Evolutionary conservation across 805 yeast genomes (phyloP).

Genomic region (Hanseniaspora mollemarum): DNA sequence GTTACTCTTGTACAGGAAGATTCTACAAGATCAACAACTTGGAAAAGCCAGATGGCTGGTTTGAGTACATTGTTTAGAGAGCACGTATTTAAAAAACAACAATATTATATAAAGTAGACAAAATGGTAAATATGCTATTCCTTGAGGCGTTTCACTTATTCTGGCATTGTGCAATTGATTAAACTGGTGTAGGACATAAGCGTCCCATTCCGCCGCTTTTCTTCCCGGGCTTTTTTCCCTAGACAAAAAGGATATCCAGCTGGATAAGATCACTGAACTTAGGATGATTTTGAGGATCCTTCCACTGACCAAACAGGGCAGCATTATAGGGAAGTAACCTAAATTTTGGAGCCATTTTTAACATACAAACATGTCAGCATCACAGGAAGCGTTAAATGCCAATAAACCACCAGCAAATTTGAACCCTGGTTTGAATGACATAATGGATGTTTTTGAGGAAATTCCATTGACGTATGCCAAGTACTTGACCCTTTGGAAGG

Average conservation of each 20-base stretch:
- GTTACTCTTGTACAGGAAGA: conserved; percentile 59
- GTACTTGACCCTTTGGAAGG: conserved; percentile 77
- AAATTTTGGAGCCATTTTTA: too few species aligned
- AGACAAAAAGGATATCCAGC: too few species aligned
- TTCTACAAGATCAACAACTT: conserved; percentile 46
- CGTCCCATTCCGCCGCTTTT: too few species aligned
- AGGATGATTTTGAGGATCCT: too few species aligned
- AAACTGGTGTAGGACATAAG: too few species aligned
- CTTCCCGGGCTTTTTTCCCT: too few species aligned
- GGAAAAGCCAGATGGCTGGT: conserved; percentile 62
- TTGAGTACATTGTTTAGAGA: background rate
- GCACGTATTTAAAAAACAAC: conserved; percentile 35
- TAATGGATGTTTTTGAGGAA: conserved; percentile 83
- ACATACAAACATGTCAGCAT: background rate
- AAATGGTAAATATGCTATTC: background rate
- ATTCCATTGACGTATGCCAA: conserved; percentile 72
- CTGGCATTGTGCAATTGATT: background rate
- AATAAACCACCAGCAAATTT: conserved; percentile 34
- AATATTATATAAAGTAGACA: background rate
- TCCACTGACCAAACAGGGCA: too few species aligned
- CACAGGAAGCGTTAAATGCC: conserved; percentile 15
- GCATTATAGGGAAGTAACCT: too few species aligned
- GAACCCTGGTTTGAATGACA: conserved; percentile 82
- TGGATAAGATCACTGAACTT: too few species aligned
- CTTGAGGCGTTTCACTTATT: background rate